Conservation (phyloP, 192 early-diverging fungal genomes). For the Backusella circina region DNA sequence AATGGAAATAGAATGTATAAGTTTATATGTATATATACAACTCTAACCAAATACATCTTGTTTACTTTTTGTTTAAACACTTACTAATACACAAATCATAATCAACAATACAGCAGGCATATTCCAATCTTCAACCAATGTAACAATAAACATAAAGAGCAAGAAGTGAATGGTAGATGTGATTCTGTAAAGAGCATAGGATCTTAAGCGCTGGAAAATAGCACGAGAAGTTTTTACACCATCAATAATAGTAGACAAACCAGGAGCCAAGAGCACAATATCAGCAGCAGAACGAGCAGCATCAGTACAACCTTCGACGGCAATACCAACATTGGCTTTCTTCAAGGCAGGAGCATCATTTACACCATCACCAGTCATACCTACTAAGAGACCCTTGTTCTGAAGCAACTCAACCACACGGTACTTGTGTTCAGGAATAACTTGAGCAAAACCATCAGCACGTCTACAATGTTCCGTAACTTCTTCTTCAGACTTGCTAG, state of each 20-base stretch:
- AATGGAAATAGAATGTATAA: not conserved
- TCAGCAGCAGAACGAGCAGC: slow-evolving; percentile 89
- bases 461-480: slow-evolving; percentile 72
- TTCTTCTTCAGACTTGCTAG: slow-evolving; percentile 59
- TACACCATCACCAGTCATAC: slow-evolving; percentile 96
- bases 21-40: not conserved
- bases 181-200: slow-evolving; percentile 87
- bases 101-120: slow-evolving; percentile 81
- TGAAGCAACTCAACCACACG: slow-evolving; percentile 86
- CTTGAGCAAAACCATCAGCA: slow-evolving; percentile 92
- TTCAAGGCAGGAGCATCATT: slow-evolving; percentile 95
- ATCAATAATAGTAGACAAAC: slow-evolving; percentile 87
- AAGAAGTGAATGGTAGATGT: slow-evolving; percentile 92
- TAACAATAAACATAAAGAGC: slow-evolving; percentile 90
- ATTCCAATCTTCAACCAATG: slow-evolving; percentile 76
- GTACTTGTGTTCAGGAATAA: slow-evolving; percentile 95
- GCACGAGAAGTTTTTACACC: slow-evolving; percentile 81
- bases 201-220: slow-evolving; percentile 90
- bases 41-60: not conserved
- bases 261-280: slow-evolving; percentile 84
- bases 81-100: slow-evolving; percentile 77
- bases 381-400: slow-evolving; percentile 69
- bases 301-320: slow-evolving; percentile 88
- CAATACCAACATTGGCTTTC: slow-evolving; percentile 94
- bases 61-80: not conserved